Percentiles rank a stretch among this genome's conserved stretches.
Evolutionary conservation across 2,329 filamentous ascomycete species (phyloP).

Genomic region (Epichloe scottii): DNA sequence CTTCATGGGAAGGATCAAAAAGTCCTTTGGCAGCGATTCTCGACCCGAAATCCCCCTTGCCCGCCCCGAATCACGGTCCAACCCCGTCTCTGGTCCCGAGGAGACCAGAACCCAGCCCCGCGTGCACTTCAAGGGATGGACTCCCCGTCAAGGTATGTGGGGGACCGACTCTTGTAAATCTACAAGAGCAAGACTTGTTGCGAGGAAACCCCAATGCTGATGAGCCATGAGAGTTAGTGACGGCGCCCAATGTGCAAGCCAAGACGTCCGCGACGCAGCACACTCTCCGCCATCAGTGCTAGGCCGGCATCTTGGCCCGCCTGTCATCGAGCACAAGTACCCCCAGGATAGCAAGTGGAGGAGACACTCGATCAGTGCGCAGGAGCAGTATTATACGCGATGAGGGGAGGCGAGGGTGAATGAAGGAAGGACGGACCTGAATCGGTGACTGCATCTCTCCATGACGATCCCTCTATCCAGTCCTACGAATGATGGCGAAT

Average conservation of each 20-base stretch:
- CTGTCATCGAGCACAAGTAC: conserved; percentile 18
- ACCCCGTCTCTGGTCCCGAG: conserved; percentile 1
- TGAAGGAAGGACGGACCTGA: not conserved
- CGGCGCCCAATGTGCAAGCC: not conserved
- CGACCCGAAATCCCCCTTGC: conserved; percentile 4
- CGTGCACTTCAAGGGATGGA: not conserved
- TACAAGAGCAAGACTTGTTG: no score
- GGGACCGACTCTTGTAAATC: no score
- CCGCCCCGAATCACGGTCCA: not conserved
- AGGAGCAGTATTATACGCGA: conserved; percentile 17
- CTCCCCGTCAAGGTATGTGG: not conserved
- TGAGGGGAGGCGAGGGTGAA: not conserved
- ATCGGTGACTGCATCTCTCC: not conserved
- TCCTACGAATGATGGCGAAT: not conserved
- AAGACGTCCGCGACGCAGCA: conserved; percentile 12
- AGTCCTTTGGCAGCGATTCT: conserved; percentile 1
- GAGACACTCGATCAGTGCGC: conserved; percentile 17
- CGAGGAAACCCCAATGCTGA: not conserved
- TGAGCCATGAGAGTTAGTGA: not conserved
- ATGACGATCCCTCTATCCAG: not conserved
- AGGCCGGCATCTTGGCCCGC: conserved; percentile 13
- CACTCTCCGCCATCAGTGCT: conserved; percentile 16
- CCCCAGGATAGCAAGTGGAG: conserved; percentile 18
- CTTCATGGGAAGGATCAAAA: conserved; percentile 5
- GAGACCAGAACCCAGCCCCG: conserved; percentile 1